These are phyloP conservation scores for Nicotiana undulata DNA, from an alignment of 257 asterid species.

Conservation along the genomic window DNA sequence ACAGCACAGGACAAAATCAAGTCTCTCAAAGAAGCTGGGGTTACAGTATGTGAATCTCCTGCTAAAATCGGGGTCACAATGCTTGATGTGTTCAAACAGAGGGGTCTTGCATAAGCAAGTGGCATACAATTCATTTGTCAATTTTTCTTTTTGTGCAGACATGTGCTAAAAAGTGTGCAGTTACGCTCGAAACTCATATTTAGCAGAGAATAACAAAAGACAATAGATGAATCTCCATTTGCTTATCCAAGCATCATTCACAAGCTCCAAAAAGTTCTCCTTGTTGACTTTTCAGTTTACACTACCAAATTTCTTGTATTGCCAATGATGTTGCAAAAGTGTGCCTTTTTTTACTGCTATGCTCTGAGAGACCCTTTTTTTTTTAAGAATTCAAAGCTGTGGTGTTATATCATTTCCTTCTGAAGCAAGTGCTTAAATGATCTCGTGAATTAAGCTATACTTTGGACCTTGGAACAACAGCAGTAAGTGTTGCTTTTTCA, in stretches of 20 bases:
- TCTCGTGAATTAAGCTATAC: not conserved
- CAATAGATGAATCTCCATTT: not conserved
- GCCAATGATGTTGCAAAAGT: not conserved
- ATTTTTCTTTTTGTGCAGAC: not conserved
- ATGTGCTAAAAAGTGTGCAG: not conserved
- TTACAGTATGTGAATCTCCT: conserved; percentile 85
- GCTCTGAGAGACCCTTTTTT: not conserved
- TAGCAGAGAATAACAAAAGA: conserved; percentile 4
- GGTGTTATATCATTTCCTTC: not conserved
- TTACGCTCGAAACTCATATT: not conserved
- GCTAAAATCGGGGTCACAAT: conserved; percentile 87
- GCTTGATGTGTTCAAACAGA: conserved; percentile 81
- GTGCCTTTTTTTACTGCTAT: not conserved
- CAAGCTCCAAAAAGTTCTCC: not conserved
- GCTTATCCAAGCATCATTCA: not conserved
- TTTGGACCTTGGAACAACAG: not conserved
- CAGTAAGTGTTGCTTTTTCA: not conserved
- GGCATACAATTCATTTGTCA: not conserved
- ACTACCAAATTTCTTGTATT: not conserved
- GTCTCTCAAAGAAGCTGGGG: conserved; percentile 80
- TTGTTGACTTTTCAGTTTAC: not conserved
- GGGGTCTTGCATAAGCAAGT: conserved; percentile 57
- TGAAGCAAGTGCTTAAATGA: not conserved
- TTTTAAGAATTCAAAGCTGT: not conserved
- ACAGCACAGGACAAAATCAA: conserved; percentile 88